Conservation (phyloP, 371 early-diverging fungal species). For the Mucor circinelloides region DNA sequence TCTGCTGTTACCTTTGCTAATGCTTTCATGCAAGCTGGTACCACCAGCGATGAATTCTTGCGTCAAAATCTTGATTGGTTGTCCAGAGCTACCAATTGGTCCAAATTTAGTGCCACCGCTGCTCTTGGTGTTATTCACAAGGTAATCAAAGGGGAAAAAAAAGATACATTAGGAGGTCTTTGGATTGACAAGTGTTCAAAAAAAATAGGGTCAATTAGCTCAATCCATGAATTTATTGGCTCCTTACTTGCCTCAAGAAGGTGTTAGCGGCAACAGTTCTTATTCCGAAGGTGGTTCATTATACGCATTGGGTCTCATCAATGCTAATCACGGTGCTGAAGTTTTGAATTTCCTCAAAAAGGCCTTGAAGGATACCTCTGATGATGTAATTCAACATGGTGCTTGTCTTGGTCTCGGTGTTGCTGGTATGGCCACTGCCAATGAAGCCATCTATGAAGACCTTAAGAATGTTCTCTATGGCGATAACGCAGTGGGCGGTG, state of each 20-base stretch:
- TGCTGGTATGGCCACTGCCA: slow-evolving; percentile 94
- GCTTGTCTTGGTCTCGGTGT: slow-evolving; percentile 97
- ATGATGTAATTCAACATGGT: slow-evolving; percentile 96
- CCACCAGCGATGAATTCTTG: slow-evolving; percentile 98
- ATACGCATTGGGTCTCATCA: slow-evolving; percentile 97
- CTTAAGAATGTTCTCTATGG: slow-evolving; percentile 86
- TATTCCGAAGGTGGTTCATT: slow-evolving; percentile 98
- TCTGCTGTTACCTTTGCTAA: slow-evolving; percentile 97
- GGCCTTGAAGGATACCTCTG: slow-evolving; percentile 78
- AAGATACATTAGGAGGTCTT: neutral
- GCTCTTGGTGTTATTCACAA: slow-evolving; percentile 99
- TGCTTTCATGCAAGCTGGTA: slow-evolving; percentile 98
- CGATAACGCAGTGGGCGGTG: slow-evolving; percentile 96
- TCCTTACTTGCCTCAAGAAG: slow-evolving; percentile 95
- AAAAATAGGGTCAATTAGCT: slow-evolving; percentile 84
- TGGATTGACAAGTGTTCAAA: neutral
- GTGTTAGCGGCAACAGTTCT: slow-evolving; percentile 72
- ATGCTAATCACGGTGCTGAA: slow-evolving; percentile 89
- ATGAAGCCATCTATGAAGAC: slow-evolving; percentile 84
- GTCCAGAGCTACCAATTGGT: slow-evolving; percentile 97
- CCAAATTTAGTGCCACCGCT: slow-evolving; percentile 98
- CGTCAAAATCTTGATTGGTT: slow-evolving; percentile 98
- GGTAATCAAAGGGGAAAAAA: slow-evolving; percentile 43
- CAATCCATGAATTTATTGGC: slow-evolving; percentile 82
- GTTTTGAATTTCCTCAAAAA: slow-evolving; percentile 84